phyloP scores from a whole-genome alignment of 768 basidiomycete species.

The Harrya chromipes region DNA sequence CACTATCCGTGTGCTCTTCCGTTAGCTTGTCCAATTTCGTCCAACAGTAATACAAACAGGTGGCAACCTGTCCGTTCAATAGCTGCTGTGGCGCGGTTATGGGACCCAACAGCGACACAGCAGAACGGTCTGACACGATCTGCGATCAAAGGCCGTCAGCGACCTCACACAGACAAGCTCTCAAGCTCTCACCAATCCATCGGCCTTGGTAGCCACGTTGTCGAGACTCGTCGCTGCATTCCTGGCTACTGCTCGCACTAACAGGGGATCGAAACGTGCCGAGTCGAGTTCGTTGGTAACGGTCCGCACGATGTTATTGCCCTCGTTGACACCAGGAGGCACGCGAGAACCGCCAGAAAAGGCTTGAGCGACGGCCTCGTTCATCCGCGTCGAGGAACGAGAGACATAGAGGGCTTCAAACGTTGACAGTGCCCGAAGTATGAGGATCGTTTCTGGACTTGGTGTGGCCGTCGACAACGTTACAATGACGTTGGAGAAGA shows the following conservation, averaged over 20 bases:
- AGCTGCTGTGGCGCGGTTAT: constrained; percentile 75
- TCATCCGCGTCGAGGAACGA: constrained; percentile 77
- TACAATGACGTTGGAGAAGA: constrained; percentile 1
- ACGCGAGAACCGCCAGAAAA: constrained; percentile 67
- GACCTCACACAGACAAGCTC: background rate
- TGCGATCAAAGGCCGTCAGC: constrained; percentile 26
- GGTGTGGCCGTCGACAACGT: background rate
- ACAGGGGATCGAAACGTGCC: constrained; percentile 65
- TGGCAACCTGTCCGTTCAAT: constrained; percentile 74
- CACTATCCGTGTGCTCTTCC: constrained; percentile 32
- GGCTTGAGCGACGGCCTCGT: constrained; percentile 74
- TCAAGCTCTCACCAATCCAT: constrained; percentile 56
- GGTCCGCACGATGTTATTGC: constrained; percentile 68
- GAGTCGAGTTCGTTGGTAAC: constrained; percentile 77
- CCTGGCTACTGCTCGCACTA: constrained; percentile 77
- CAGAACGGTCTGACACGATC: constrained; percentile 70
- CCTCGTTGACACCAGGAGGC: constrained; percentile 75
- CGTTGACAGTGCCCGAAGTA: constrained; percentile 76
- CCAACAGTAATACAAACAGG: constrained; percentile 47
- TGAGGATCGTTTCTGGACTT: constrained; percentile 89
- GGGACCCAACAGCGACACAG: constrained; percentile 71
- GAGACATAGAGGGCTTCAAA: constrained; percentile 90
- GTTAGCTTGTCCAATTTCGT: constrained; percentile 23
- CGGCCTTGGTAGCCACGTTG: constrained; percentile 58
- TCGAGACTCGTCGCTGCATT: constrained; percentile 68